Conservation (phyloP, 1,284 basidiomycete genomes). For the Megacollybia platyphylla region DNA sequence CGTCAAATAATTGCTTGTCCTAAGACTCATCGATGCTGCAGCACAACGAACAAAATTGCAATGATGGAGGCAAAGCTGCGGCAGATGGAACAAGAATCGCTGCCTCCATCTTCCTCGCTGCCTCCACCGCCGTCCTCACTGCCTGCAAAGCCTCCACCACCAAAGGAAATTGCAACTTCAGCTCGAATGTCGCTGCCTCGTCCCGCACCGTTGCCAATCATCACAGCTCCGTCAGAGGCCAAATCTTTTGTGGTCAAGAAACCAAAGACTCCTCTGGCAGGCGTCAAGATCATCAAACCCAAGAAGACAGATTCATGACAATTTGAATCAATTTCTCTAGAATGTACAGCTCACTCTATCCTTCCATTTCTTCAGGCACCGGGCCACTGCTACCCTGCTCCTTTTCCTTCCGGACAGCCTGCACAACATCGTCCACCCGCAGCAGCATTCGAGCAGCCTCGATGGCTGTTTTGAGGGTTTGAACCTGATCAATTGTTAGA, state of each 20-base stretch:
- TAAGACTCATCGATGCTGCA: slow-evolving; percentile 15
- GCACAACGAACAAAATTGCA: slow-evolving; percentile 83
- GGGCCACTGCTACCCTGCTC: slow-evolving; percentile 24
- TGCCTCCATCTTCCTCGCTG: slow-evolving; percentile 9
- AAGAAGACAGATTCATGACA: not conserved
- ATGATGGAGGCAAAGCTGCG: slow-evolving; percentile 90
- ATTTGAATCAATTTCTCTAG: too few species aligned
- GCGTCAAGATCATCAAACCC: not conserved
- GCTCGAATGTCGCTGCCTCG: not conserved
- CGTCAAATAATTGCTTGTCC: not conserved
- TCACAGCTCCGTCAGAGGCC: not conserved
- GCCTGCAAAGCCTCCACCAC: slow-evolving; percentile 30
- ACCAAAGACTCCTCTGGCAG: not conserved
- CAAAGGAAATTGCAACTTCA: not conserved
- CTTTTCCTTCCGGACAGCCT: slow-evolving; percentile 64
- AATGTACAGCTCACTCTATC: too few species aligned
- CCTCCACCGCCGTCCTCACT: slow-evolving; percentile 33
- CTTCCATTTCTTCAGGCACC: too few species aligned
- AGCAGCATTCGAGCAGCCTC: slow-evolving; percentile 89
- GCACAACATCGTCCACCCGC: slow-evolving; percentile 91
- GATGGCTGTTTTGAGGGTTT: slow-evolving; percentile 95
- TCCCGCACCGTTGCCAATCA: not conserved
- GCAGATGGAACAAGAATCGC: slow-evolving; percentile 44
- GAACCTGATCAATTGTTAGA: slow-evolving; percentile 39
- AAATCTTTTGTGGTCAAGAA: not conserved